Evolutionary conservation across 257 asterid genomes (phyloP), one percentile per base, ranked within the genome.

Genomic region (Plantago elongata): DNA sequence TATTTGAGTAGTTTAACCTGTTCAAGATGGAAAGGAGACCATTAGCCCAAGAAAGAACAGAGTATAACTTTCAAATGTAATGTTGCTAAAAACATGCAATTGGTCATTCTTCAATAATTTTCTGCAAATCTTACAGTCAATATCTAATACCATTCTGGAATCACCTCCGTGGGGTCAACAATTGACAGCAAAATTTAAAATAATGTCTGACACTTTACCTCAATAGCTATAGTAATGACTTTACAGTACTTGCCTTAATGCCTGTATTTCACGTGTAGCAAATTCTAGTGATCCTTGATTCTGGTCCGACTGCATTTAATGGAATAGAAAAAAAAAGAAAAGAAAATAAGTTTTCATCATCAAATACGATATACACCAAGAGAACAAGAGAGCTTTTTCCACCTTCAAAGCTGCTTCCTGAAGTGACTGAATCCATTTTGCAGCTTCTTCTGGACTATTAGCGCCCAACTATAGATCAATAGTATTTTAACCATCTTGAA

Each of bases 401-500:
- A 92, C 99, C 99, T 85, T 83, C 70, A 89, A 79, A 67, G 96
- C 90, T 51, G 95, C 83, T 70, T 87, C 92, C 69, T 86, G 95
- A 68, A 92, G 79, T 58, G 97, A 84, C 55, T 86, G 97, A 60
- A 92, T 92, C 98, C 95, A 92, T 72, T 74, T 86, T 69, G 95
- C 97, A 27, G 96, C 98, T 75, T 92, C 98, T 65, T 92, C 98
- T 15, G 98, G 97, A 79, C 97, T 86, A 74, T 74, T 86, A 74
- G 98, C 98, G 78, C 98, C 98, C 78, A 92, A 78, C 97, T 92
- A 77, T 34, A 77, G 63, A 71, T 60, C 65, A 57, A 51, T 71
- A 63, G 69, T 44, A 61, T 62, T 70, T 29, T 67, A 67, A 62
- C 50, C 40, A 68, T 47, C 37, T 63, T 42, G 65, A 63, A 54